Base-by-base conservation (phyloP, 768 basidiomycete species). In the Gelatoporia subvermispora region DNA sequence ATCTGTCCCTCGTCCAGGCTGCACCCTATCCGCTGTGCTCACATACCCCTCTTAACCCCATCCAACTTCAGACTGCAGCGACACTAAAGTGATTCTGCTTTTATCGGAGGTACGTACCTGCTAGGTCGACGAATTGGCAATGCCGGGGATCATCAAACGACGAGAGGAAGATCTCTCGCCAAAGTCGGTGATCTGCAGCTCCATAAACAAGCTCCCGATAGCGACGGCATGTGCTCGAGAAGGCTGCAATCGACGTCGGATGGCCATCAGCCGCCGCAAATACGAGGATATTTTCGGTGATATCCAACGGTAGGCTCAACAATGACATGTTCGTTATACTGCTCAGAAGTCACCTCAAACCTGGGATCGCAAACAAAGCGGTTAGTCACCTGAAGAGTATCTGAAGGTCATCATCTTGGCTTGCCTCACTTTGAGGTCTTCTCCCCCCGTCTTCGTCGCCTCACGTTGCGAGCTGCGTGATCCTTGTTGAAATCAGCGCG, bases 231-330 rank as follows among this genome's bases (percentile, higher is more conserved):
- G 71, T 65, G 46, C 62, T 60, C 8, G 69, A 53, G 7, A 70
- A 51, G 8, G 59, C 37, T 5, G 69, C 52, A 16, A 69, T 53
- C 9, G 64, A 55, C 10, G 44, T 39, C 11, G 65, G 61, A 21
- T 45, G 17, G 1, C 44, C 52, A 3, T 18, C 20, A 11, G 49
- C 57, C n/a, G 58, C 60, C 1, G 62, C 55, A 25, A 56, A 36
- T 8, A 64, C 51, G 17, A 74, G 52, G 42, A 72, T 64, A 17
- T 58, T 51, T 42, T 71, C 68, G n/a, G 68, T 40, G 21, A 73
- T 45, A 46, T 74, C 72, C 2, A 56, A 34, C 1, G 72, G 64
- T 13, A 66, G 52, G 9, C 51, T 22, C 4, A 43, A 28, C 17
- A 55, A 20, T 16, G 37, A 38, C 37, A 38, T 38, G 5, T n/a